Evolutionary conservation across 495 filamentous ascomycete genomes (phyloP), one percentile per base, ranked within the genome.

Genomic region (Schizothecium vesticola): DNA sequence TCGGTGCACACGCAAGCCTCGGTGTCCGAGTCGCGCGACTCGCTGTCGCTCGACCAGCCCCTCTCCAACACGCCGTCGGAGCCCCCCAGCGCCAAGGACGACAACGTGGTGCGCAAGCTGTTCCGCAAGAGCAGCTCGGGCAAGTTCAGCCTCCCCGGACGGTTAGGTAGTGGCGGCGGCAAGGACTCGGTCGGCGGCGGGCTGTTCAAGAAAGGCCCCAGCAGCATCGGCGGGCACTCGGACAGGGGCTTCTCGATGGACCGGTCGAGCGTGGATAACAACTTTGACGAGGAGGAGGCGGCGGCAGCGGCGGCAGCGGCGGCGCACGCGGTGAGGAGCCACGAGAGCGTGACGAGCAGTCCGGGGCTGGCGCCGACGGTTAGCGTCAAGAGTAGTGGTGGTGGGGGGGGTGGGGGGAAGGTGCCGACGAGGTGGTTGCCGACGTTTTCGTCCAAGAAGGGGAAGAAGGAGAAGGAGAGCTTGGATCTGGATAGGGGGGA

Each of bases 91-190:
- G 81, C 65, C 63, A 75, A 85, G 65, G 83, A 86, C 65, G 83
- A 84, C 66, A 81, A 79, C 65, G 82, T 87, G 3, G 85, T 92
- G 56, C 85, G 88, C 68, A 90, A 92, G 74, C 86, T 94, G 68
- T 89, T 91, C 24, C 88, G 91, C 60, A 94, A 94, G 74, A 86
- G 90, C 65, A 91, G 89, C 78, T 91, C 90, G 22, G 86, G 89
- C 76, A 94, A 93, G 77, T 93, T 93, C 78, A 90, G 88, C 73
- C 78, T 88, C 24, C 86, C 90, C 7, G 91, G 89, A 70, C 80
- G 81, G 13, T 70, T 84, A 19, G 43, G 33, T 3, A 43, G 13
- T 4, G 33, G 33, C 16, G 89, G 91, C 70, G 85, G 87, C 61
- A 88, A 90, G 65, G 86, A 85, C 24, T 82, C 85, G 21, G 28